These are phyloP conservation scores for Pterulicium gracile DNA, from an alignment of 1,284 basidiomycete genomes.

Conservation along the genomic window DNA sequence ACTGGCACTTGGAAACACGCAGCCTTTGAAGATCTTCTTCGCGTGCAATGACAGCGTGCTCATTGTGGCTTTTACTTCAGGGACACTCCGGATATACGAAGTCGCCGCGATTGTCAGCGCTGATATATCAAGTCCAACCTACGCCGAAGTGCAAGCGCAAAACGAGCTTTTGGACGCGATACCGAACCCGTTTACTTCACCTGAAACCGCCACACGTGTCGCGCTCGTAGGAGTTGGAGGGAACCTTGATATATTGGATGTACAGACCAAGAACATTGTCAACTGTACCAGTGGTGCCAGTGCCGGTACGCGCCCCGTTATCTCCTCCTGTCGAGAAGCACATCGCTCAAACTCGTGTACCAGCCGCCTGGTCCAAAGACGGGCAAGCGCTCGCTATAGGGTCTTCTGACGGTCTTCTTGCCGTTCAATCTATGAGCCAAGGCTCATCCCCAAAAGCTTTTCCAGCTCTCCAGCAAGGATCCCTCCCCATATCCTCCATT, in stretches of 20 bases:
- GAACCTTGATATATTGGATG: neutral
- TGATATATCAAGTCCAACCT: too few relatives aligned
- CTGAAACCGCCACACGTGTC: neutral
- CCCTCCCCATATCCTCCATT: neutral
- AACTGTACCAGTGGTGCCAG: too few relatives aligned
- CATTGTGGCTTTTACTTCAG: neutral
- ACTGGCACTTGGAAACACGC: neutral
- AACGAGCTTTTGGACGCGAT: neutral
- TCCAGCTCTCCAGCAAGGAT: neutral
- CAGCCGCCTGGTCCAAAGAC: neutral
- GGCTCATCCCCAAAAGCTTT: neutral
- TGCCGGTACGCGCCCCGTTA: too few relatives aligned
- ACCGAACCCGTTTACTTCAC: neutral
- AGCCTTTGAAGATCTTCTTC: neutral
- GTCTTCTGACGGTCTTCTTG: neutral
- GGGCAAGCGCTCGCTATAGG: neutral
- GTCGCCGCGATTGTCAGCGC: too few relatives aligned
- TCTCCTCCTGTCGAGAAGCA: too few relatives aligned
- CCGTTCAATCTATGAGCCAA: neutral
- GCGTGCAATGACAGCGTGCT: neutral
- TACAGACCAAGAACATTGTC: neutral
- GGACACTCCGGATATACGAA: neutral
- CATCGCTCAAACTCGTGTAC: neutral
- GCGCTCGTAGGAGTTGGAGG: neutral
- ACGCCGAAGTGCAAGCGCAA: too few relatives aligned